Evolutionary conservation across 2,329 filamentous ascomycete genomes (phyloP).

Genomic region (Colletotrichum sublineola): DNA sequence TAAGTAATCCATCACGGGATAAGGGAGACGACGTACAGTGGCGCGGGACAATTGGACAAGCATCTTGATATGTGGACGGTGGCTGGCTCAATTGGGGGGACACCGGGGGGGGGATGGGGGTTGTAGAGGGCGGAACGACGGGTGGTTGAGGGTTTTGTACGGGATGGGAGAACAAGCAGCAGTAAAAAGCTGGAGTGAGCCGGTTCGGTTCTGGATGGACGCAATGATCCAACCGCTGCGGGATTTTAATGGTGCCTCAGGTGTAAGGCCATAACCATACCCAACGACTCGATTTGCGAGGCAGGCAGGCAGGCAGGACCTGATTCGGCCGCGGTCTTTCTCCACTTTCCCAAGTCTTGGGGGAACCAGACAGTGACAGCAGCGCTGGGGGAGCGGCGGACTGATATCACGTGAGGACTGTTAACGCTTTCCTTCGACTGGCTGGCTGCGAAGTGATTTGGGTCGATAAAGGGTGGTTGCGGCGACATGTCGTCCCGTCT

Average conservation of each 20-base stretch:
- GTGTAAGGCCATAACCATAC: not conserved
- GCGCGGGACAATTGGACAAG: conserved; percentile 67
- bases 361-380: conserved; percentile 16
- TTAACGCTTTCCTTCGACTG: not conserved
- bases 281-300: not conserved
- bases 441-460: not conserved
- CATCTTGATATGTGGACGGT: conserved; percentile 64
- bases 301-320: conserved; percentile 1
- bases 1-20: conserved; percentile 11
- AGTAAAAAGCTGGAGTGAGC: conserved; percentile 44
- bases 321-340: not conserved
- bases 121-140: conserved; percentile 25
- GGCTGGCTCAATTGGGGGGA: conserved; percentile 60
- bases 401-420: conserved; percentile 47
- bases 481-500: not conserved
- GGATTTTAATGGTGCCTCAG: conserved; percentile 33
- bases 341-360: conserved; percentile 9
- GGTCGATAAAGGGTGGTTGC: not conserved
- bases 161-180: conserved; percentile 31
- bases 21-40: conserved; percentile 62
- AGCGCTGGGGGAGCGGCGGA: conserved; percentile 42
- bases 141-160: conserved; percentile 45
- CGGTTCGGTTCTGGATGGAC: conserved; percentile 36
- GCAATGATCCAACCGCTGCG: conserved; percentile 35
- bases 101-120: conserved; percentile 48